Conservation (phyloP, 192 early-diverging fungal species). For the Entomortierella lignicola region DNA sequence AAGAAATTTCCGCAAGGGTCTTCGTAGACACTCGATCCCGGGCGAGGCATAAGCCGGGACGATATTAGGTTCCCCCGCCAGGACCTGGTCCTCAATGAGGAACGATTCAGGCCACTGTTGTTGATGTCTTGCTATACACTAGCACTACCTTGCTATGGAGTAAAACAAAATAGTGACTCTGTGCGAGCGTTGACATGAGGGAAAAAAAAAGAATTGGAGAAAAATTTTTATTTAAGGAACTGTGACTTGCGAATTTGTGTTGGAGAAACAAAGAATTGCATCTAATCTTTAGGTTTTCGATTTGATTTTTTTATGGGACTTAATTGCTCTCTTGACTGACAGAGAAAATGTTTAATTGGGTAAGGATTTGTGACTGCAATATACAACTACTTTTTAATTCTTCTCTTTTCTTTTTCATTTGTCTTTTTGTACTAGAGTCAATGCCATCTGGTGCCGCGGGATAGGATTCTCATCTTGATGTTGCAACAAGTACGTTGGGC, state of each 20-base stretch:
- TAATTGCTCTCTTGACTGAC: no score
- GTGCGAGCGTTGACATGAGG: constrained; percentile 48
- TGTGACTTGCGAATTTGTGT: neutral
- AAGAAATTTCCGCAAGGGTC: constrained; percentile 29
- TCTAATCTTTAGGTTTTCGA: no score
- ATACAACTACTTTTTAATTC: no score
- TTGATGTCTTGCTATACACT: constrained; percentile 41
- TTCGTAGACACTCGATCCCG: constrained; percentile 51
- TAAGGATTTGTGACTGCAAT: no score
- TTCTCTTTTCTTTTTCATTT: no score
- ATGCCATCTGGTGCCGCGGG: no score
- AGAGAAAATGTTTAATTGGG: no score
- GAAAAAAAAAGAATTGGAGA: neutral
- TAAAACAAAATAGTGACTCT: constrained; percentile 37
- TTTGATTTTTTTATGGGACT: no score
- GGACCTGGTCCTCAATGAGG: constrained; percentile 40
- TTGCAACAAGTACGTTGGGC: no score
- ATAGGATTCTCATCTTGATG: no score
- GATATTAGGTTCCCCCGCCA: constrained; percentile 42
- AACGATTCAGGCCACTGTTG: constrained; percentile 18
- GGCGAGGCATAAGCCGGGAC: constrained; percentile 40
- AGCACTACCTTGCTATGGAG: constrained; percentile 41
- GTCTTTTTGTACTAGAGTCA: no score
- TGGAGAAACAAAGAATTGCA: no score
- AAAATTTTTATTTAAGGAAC: neutral